Evolutionary conservation across 2,329 filamentous ascomycete species (phyloP), one percentile per base, ranked within the genome.

Genomic region (Xylariomycetidae sp.): DNA sequence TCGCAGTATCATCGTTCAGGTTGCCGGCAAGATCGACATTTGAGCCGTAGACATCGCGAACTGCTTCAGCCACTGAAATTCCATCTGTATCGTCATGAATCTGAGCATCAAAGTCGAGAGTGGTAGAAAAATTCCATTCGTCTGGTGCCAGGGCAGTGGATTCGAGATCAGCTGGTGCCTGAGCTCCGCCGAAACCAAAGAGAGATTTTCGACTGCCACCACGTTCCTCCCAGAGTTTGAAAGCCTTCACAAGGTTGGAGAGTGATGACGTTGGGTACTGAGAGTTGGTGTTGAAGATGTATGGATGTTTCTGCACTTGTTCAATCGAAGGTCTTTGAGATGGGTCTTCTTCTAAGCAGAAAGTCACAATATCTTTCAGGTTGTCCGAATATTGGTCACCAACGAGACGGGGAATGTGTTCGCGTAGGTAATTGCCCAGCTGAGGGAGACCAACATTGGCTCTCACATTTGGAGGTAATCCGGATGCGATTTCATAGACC

Each of bases 401-500:
- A 42, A 87, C 78, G 0, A 92, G 71, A 2, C 80, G 71, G 8
- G 86, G 85, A 5, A 75, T 70, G 35, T 80, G 70, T 19, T 73
- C 66, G 48, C 77, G 75, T 25, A 83, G 61, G 44, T 77, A 71
- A 31, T 63, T 70, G 17, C 74, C 74, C 26, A 75, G 68, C 45
- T 72, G 67, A 7, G 69, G 63, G 22, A 71, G 57, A 28, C 69
- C 66, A 45, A 67, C 67, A 40, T 67, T 74, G 29, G 76, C 68
- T 27, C 66, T 66, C 26, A 76, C 78, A 45, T 85, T 84, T 0
- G 86, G 86, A 3, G 85, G 85, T 13, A 81, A 64, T 1, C 86
- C 86, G 4, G 82, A 87, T 1, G 86, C 85, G 57, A 90, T 85
- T 58, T 92, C 86, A 49, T 78, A 88, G 2, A 88, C 70, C 57